Evolutionary conservation across 305 asterid species (phyloP).

Genomic region (Stenogyne calaminthoides): DNA sequence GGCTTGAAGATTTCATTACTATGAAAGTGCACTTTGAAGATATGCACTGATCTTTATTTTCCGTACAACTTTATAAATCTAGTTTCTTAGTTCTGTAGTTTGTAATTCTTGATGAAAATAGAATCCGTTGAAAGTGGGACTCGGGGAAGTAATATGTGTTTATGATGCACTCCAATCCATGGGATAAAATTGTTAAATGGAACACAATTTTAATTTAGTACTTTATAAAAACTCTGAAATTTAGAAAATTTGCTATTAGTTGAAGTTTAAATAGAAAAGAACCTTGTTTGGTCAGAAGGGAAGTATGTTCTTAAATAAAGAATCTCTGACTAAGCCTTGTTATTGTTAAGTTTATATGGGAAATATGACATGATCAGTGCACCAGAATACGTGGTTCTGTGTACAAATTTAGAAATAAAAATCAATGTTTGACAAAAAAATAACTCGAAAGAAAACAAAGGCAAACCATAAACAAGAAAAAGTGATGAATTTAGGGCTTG

Average conservation of each 20-base stretch:
- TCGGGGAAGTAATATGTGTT: too few species aligned
- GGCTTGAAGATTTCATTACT: not conserved
- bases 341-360: too few species aligned
- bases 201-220: not conserved
- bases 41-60: not conserved
- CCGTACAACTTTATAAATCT: not conserved
- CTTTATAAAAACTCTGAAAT: not conserved
- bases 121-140: not conserved
- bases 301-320: not conserved
- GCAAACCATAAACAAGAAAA: too few species aligned
- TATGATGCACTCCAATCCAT: not conserved
- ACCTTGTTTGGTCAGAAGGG: not conserved
- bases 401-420: too few species aligned
- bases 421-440: too few species aligned
- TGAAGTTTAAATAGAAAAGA: not conserved
- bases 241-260: not conserved
- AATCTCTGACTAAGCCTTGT: not conserved
- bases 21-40: not conserved
- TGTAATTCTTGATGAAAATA: not conserved
- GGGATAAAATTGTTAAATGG: not conserved
- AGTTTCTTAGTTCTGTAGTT: not conserved
- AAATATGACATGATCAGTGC: too few species aligned
- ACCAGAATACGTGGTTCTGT: too few species aligned
- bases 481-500: too few species aligned
- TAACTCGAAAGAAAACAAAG: too few species aligned